These are phyloP conservation scores for Penicillium nordicum DNA, from an alignment of 2,329 filamentous ascomycete species.

Conservation along the genomic window DNA sequence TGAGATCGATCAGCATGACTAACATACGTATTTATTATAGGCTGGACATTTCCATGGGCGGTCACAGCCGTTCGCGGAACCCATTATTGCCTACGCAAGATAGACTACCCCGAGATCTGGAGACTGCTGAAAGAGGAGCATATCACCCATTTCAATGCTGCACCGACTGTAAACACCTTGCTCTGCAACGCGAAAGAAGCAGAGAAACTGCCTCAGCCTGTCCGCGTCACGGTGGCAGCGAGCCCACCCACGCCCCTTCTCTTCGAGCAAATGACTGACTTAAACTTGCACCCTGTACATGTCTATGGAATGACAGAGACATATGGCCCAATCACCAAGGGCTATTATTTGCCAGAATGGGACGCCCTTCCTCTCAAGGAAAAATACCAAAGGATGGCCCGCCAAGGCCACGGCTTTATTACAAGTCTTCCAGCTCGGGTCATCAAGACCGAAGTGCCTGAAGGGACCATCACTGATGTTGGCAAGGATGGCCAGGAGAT, in stretches of 20 bases:
- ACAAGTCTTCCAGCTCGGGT: conserved; percentile 77
- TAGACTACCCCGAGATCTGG: conserved; percentile 95
- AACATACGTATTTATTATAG: conserved; percentile 23
- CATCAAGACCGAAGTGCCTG: conserved; percentile 71
- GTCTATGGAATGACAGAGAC: conserved; percentile 88
- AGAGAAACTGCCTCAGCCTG: conserved; percentile 62
- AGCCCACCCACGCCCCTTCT: conserved; percentile 85
- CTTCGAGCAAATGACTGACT: conserved; percentile 83
- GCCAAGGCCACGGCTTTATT: conserved; percentile 89
- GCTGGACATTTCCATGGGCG: conserved; percentile 88
- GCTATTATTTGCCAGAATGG: conserved; percentile 84
- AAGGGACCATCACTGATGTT: conserved; percentile 65
- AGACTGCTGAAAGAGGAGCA: conserved; percentile 76
- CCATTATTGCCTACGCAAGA: conserved; percentile 89
- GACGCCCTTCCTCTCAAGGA: conserved; percentile 68
- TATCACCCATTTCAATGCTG: conserved; percentile 93
- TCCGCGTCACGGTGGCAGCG: conserved; percentile 88
- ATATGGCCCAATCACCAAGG: conserved; percentile 93
- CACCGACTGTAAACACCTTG: conserved; percentile 92
- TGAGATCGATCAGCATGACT: background rate
- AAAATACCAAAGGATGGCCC: conserved; percentile 84
- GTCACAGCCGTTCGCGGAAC: conserved; percentile 92
- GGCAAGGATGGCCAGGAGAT: conserved; percentile 69
- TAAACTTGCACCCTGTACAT: conserved; percentile 88
- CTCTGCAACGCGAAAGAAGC: conserved; percentile 79